Evolutionary conservation across 192 early-diverging fungal species (phyloP).

Genomic region (Coemansia sp.): DNA sequence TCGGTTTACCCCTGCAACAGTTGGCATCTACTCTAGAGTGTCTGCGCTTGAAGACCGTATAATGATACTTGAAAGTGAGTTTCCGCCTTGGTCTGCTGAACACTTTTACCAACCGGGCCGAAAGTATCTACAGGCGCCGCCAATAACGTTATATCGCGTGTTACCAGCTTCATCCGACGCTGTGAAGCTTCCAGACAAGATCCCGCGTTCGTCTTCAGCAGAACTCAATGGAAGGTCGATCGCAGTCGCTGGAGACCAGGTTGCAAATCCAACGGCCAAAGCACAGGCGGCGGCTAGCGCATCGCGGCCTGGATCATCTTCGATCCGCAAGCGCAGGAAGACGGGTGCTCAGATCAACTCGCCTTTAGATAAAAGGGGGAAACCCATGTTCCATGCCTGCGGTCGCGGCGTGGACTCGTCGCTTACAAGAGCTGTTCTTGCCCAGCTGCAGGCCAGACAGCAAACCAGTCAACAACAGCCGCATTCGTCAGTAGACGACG

Average conservation of each 20-base stretch:
- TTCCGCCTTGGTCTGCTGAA: conserved; percentile 75
- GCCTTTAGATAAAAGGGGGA: conserved; percentile 36
- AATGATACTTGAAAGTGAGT: conserved; percentile 70
- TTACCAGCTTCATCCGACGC: conserved; percentile 12
- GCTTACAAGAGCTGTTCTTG: conserved; percentile 47
- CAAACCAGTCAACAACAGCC: background rate
- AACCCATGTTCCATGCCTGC: conserved; percentile 44
- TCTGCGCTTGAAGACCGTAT: conserved; percentile 74
- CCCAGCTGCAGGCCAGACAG: conserved; percentile 41
- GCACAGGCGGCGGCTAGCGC: background rate
- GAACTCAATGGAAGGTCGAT: background rate
- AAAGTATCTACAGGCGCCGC: conserved; percentile 35
- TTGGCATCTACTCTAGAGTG: conserved; percentile 55
- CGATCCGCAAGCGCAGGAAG: conserved; percentile 23
- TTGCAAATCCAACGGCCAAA: conserved; percentile 1
- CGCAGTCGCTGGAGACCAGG: background rate
- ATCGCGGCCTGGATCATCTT: conserved; percentile 5
- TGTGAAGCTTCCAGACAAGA: background rate
- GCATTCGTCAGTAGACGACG: background rate
- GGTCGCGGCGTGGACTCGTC: conserved; percentile 55
- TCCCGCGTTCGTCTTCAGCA: background rate
- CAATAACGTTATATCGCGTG: conserved; percentile 33
- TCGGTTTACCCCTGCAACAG: conserved; percentile 54
- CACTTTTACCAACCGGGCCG: conserved; percentile 65
- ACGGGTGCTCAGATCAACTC: conserved; percentile 8